A percentile compares a stretch with the other conserved stretches of the same genome.
These are phyloP conservation scores for Naumovozyma dairenensis DNA, from an alignment of 805 yeast species.

Conservation along the genomic window DNA sequence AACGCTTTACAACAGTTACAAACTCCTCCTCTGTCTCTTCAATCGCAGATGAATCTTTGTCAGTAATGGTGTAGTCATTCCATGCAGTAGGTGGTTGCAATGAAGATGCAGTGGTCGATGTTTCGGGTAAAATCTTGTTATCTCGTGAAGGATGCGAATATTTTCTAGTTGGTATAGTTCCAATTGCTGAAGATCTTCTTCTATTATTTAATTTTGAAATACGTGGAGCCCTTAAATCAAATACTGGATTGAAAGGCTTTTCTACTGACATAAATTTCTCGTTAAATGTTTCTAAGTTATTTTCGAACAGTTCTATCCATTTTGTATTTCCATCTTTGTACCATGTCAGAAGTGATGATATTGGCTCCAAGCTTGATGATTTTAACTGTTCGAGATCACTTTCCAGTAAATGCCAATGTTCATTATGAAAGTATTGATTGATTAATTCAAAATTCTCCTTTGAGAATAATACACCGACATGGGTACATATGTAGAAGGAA, in stretches of 20 bases:
- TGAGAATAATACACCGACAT: slow-evolving; percentile 51
- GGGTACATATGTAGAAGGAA: slow-evolving; percentile 57
- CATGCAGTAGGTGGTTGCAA: too few species aligned
- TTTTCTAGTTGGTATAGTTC: too few species aligned
- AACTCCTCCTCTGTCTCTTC: slow-evolving; percentile 8
- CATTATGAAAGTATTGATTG: slow-evolving; percentile 16
- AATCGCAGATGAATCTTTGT: too few species aligned
- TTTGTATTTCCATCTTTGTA: slow-evolving; percentile 22
- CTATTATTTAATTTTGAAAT: neutral
- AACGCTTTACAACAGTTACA: slow-evolving; percentile 12
- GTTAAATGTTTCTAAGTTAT: slow-evolving; percentile 32
- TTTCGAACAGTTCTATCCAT: slow-evolving; percentile 29
- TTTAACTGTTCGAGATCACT: slow-evolving; percentile 5
- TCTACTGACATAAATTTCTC: slow-evolving; percentile 31
- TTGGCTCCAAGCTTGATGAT: neutral
- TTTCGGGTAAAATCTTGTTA: too few species aligned
- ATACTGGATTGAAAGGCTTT: slow-evolving; percentile 29
- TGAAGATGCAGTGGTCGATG: too few species aligned
- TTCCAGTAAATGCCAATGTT: slow-evolving; percentile 21
- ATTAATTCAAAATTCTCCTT: slow-evolving; percentile 34
- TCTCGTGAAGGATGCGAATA: too few species aligned
- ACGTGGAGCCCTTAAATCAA: slow-evolving; percentile 19
- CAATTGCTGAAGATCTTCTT: slow-evolving; percentile 6
- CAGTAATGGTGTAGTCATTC: too few species aligned
- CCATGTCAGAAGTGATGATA: slow-evolving; percentile 17